Evolutionary conservation across 306 rosid genomes (phyloP), one percentile per base, ranked within the genome.

Genomic region (Quercus bicolor): DNA sequence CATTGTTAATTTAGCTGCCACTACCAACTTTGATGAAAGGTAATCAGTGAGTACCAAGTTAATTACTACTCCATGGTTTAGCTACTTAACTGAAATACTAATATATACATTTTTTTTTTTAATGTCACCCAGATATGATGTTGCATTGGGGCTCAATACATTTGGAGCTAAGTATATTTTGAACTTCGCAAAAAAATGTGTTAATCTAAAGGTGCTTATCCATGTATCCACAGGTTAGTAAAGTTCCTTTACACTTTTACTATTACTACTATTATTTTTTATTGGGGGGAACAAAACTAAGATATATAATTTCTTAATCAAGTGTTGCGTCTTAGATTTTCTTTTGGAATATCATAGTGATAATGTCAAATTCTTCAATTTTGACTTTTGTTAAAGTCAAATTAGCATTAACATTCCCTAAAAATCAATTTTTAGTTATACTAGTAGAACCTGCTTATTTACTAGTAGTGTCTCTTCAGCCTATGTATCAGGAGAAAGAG

Each of bases 1-100:
- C 37, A 89, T 94, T 23, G 71, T 92, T 40, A 90, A 94, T 77
- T 77, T 94, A 6, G 98, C 97, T 68, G 97, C 97, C 45, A 89
- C 92, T 0, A 94, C 98, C 19, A 89, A 89, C 21, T 91, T 94
- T 24, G 85, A 91, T 75, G 96, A 91, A 83, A 91, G 98, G 98
- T 90, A 79, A 6, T 2, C 19, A 7, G 14, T 23, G 18, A 12
- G 51, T 19, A 18, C 18, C 19, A 43, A 33, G 9, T 1, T 16
- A 48, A 16, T 3, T 16, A 48, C 55, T 70, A 66, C 33, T 43
- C 11, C 13, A 14, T 72, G 29, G 56, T 54, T 31, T 4, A 77
- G 24, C 14, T 10, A 48, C 53, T 48, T 48, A 48, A 48, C 53
- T 48, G 53, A 48, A 48, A 12, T 48, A 68, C 31, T 16, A 26